These are phyloP conservation scores for Solanum tarijense DNA, from an alignment of 257 asterid species.

Conservation along the genomic window DNA sequence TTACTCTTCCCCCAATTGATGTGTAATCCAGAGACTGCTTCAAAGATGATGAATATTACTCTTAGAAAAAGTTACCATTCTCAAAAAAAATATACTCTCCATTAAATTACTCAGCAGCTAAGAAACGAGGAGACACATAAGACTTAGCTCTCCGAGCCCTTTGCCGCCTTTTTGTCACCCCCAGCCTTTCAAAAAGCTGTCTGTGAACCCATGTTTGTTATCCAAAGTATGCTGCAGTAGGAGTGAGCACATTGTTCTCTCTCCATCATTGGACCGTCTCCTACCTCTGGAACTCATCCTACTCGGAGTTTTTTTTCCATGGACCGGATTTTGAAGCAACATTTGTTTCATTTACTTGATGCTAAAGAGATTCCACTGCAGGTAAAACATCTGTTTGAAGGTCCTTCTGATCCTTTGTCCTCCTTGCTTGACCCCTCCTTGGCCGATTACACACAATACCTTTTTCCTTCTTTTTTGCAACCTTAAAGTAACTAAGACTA, in stretches of 20 bases:
- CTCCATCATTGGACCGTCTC: conserved; percentile 14
- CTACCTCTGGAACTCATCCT: conserved; percentile 8
- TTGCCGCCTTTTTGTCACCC: conserved; percentile 18
- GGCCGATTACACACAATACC: neutral
- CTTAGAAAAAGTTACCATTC: neutral
- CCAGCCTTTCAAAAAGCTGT: conserved; percentile 7
- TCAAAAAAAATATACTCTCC: neutral
- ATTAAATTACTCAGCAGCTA: neutral
- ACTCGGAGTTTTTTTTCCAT: conserved; percentile 14
- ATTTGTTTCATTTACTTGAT: neutral
- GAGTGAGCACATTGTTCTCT: conserved; percentile 17
- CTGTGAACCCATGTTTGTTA: conserved; percentile 12
- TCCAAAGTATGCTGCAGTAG: conserved; percentile 18
- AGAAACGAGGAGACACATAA: conserved; percentile 1
- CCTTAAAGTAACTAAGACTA: neutral
- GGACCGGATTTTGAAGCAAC: neutral
- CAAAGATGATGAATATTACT: no score
- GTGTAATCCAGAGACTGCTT: no score
- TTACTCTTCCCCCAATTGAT: no score
- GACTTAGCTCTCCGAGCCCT: conserved; percentile 21
- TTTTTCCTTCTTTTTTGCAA: neutral
- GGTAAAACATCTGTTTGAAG: neutral
- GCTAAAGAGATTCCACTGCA: neutral
- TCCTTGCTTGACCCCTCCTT: conserved; percentile 13
- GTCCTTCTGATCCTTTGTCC: conserved; percentile 16